Evolutionary conservation across 768 basidiomycete genomes (phyloP).

Genomic region (Kwoniella botswanensis): DNA sequence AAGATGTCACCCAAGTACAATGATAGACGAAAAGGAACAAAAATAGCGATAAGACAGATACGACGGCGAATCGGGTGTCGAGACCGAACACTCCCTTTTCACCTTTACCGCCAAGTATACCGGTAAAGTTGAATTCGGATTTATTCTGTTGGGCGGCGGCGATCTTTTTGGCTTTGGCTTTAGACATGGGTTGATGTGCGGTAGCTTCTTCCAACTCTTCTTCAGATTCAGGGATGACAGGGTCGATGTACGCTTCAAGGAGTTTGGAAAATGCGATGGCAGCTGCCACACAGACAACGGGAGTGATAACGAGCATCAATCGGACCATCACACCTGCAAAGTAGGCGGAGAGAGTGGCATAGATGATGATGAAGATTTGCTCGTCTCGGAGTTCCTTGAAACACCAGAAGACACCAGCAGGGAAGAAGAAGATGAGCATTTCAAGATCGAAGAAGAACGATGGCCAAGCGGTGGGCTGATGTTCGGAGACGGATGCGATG

Average conservation of each 20-base stretch:
- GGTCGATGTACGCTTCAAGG: constrained; percentile 88
- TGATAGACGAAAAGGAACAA: constrained; percentile 90
- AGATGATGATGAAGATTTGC: constrained; percentile 98
- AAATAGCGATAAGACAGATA: constrained; percentile 76
- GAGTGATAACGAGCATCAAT: constrained; percentile 94
- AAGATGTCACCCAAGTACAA: constrained; percentile 94
- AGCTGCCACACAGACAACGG: constrained; percentile 90
- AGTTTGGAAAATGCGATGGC: constrained; percentile 88
- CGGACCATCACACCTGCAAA: constrained; percentile 99
- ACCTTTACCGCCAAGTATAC: constrained; percentile 27
- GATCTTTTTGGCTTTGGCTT: constrained; percentile 69
- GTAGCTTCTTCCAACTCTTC: constrained; percentile 41
- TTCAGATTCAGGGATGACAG: constrained; percentile 67
- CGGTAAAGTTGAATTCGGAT: constrained; percentile 59
- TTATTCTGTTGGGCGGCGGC: constrained; percentile 55
- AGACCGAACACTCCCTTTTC: constrained; percentile 75
- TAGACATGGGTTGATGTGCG: constrained; percentile 59
- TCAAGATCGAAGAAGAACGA: constrained; percentile 99
- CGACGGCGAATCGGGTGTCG: constrained; percentile 77
- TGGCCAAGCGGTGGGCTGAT: constrained; percentile 99
- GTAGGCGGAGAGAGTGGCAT: constrained; percentile 92
- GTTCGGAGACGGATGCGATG: constrained; percentile 98
- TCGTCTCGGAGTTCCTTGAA: constrained; percentile 95
- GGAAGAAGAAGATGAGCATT: constrained; percentile 96
- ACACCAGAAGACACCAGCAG: constrained; percentile 90